Evolutionary conservation across 768 basidiomycete species (phyloP), one percentile per base, ranked within the genome.

Genomic region (Leucogyrophana mollusca): DNA sequence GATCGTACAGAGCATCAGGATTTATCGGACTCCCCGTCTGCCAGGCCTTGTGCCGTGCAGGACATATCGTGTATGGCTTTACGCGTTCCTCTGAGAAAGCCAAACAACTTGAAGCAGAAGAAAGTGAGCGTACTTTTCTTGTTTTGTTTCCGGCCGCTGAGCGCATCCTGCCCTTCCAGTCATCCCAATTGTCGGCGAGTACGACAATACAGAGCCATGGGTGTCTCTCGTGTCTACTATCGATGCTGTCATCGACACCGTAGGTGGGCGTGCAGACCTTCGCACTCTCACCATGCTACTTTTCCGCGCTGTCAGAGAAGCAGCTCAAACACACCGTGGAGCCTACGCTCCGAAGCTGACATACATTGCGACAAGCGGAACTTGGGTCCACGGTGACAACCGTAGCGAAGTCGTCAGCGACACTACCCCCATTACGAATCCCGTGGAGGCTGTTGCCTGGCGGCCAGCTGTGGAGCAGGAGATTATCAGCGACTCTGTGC

Each of bases 331-430:
- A 3, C 45, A 54, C 13, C 67, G 70, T 4, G 64, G 68, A 1
- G 23, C 52, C 0, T 52, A 54, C 32, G 61, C 68, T 0, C 63
- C 73, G 3, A 72, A 73, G 52, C 58, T 74, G 23, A 59, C 68
- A 0, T 78, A 69, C 55, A 73, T 78, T 49, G 71, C 72, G 54
- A 70, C 69, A 10, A 73, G 72, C 1, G 76, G 75, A 9, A 64
- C 68, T 1, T 77, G 74, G 75, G 64, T 72, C 8, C 68, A 73
- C 50, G 66, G 68, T 18, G 70, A 75, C 32, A 58, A 61, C 54
- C 64, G 67, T 36, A 54, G 34, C 0, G 56, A 60, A 2, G 46
- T 63, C 50, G 55, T 66, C 36, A 60, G 61, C 6, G 72, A 73
- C 53, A 66, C 64, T 4, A 66, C 65, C 9, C 61, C 71, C n/a